Evolutionary conservation across 179 eudicot species (phyloP).

Genomic region (Corrigiola litoralis): DNA sequence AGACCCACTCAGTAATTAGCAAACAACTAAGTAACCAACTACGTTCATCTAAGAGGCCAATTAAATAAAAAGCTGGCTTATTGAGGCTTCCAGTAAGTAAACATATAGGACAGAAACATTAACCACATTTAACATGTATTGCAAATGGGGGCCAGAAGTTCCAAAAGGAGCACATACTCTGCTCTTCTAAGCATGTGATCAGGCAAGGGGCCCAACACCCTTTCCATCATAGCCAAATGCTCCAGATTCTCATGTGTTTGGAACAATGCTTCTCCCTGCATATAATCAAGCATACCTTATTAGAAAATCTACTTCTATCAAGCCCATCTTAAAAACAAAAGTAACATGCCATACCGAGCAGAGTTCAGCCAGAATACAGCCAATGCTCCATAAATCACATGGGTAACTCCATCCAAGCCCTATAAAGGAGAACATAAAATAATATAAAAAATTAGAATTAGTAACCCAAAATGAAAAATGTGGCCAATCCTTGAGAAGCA

Average conservation of each 20-base stretch:
- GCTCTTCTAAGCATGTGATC: constrained; percentile 49
- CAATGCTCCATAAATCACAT: constrained; percentile 62
- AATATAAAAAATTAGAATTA: neutral
- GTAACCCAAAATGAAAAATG: constrained; percentile 34
- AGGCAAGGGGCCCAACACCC: constrained; percentile 58
- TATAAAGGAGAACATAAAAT: constrained; percentile 19
- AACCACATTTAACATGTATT: neutral
- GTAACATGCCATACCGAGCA: constrained; percentile 42
- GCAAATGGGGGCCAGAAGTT: neutral
- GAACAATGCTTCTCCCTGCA: constrained; percentile 61
- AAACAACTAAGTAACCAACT: too few species aligned
- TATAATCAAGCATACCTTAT: neutral
- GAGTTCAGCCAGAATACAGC: constrained; percentile 57
- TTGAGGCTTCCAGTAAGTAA: neutral
- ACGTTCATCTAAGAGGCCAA: neutral
- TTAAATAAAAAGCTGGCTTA: neutral
- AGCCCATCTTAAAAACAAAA: constrained; percentile 4
- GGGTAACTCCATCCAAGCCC: constrained; percentile 69
- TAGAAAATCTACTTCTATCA: neutral
- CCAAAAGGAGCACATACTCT: constrained; percentile 35
- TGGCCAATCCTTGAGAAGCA: neutral
- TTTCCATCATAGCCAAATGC: constrained; percentile 66
- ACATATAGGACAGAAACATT: neutral
- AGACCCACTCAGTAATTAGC: neutral
- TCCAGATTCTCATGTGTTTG: constrained; percentile 62